Conservation (phyloP, 306 rosid genomes). For the Vigna trinervia region DNA sequence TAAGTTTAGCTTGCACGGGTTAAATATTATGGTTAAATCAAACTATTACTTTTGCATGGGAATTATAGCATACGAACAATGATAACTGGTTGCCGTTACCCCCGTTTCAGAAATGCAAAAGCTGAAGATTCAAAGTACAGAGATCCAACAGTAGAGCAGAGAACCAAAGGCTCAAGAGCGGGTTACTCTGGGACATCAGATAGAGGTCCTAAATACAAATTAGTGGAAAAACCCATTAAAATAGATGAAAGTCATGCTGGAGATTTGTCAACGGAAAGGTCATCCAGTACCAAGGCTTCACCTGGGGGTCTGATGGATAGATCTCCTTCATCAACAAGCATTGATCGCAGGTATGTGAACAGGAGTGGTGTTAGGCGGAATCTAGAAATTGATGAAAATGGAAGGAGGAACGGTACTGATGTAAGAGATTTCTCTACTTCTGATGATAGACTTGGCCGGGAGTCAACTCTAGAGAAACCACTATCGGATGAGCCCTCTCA, state of each 20-base stretch:
- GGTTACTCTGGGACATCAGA: constrained; percentile 68
- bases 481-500: constrained; percentile 70
- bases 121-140: constrained; percentile 71
- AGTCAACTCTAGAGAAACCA: constrained; percentile 67
- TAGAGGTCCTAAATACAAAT: constrained; percentile 71
- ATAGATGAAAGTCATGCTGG: constrained; percentile 64
- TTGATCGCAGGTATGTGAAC: constrained; percentile 71
- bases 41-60: constrained; percentile 3
- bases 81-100: constrained; percentile 38
- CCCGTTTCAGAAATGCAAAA: constrained; percentile 63
- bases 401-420: constrained; percentile 75
- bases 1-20: constrained; percentile 20
- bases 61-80: constrained; percentile 16
- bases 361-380: constrained; percentile 65
- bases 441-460: constrained; percentile 74
- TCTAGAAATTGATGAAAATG: constrained; percentile 78
- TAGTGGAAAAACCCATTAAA: constrained; percentile 69
- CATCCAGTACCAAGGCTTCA: constrained; percentile 84
- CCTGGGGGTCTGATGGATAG: constrained; percentile 73
- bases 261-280: constrained; percentile 75
- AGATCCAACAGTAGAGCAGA: constrained; percentile 64
- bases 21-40: constrained; percentile 29
- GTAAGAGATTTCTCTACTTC: constrained; percentile 65
- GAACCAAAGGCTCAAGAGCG: constrained; percentile 70
- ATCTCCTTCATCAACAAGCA: constrained; percentile 83